These are phyloP conservation scores for Erodium maritimum DNA, from an alignment of 345 rosid genomes.

Conservation along the genomic window DNA sequence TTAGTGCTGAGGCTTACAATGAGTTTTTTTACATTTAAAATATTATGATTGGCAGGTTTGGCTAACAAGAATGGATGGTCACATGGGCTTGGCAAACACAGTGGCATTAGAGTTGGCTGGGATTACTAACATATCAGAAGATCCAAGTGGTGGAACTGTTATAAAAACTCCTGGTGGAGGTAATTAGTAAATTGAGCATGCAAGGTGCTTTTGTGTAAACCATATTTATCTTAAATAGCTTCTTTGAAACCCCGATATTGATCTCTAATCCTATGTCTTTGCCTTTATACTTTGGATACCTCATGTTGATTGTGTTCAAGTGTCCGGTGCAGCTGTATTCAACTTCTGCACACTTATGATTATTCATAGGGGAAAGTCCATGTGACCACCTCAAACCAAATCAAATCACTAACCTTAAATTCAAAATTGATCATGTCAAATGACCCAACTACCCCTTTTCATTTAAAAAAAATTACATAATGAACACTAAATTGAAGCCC, in stretches of 20 bases:
- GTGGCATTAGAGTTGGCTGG: conserved; percentile 57
- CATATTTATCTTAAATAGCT: neutral
- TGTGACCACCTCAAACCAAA: too few species aligned
- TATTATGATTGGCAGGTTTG: conserved; percentile 43
- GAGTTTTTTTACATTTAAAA: neutral
- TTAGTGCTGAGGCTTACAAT: neutral
- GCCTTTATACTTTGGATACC: neutral
- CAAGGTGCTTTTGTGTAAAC: neutral
- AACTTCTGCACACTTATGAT: too few species aligned
- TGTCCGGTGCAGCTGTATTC: too few species aligned
- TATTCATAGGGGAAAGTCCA: too few species aligned
- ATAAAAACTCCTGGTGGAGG: conserved; percentile 50
- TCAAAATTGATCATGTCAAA: too few species aligned
- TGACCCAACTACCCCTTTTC: too few species aligned
- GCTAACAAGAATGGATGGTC: conserved; percentile 85
- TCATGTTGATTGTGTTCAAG: too few species aligned
- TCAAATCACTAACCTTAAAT: too few species aligned
- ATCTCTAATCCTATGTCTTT: neutral
- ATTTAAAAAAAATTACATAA: too few species aligned
- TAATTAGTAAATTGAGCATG: conserved; percentile 13
- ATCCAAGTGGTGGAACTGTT: conserved; percentile 70
- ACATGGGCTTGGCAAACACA: conserved; percentile 88
- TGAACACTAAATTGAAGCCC: too few species aligned
- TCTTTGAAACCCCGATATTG: neutral
- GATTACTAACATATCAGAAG: conserved; percentile 36